Percentiles rank a stretch among this genome's conserved stretches.
Evolutionary conservation across 208 protist genomes (phyloP).

Genomic region (Acanthamoeba castellanii): DNA sequence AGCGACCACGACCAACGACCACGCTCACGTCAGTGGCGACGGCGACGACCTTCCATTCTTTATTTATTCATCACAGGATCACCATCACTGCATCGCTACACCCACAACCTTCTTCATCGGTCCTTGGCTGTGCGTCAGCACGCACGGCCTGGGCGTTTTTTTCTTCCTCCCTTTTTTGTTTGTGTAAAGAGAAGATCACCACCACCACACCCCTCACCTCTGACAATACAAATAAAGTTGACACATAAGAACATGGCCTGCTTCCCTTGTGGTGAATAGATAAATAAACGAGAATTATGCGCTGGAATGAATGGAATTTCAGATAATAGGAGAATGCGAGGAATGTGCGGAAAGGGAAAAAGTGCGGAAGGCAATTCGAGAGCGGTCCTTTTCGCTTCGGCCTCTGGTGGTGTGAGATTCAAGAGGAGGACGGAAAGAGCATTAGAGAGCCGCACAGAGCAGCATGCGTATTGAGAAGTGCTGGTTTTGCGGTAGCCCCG

Average conservation of each 20-base stretch:
- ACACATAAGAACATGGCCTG: too few species aligned
- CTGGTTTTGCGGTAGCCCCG: constrained; percentile 96
- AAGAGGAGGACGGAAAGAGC: not conserved
- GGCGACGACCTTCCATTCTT: too few species aligned
- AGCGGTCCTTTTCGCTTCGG: not conserved
- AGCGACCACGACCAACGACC: too few species aligned
- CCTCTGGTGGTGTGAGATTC: not conserved
- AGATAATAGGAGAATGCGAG: not conserved
- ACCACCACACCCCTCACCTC: not conserved
- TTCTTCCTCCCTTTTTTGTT: not conserved
- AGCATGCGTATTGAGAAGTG: constrained; percentile 98
- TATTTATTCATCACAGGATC: not conserved
- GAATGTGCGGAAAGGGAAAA: not conserved
- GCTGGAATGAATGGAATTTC: too few species aligned
- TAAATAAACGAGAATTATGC: too few species aligned
- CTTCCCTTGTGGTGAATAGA: too few species aligned
- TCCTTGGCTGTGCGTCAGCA: not conserved
- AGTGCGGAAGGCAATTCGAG: not conserved
- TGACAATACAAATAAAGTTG: too few species aligned
- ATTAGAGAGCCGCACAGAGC: not conserved
- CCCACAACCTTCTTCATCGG: not conserved
- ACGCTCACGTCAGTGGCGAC: too few species aligned
- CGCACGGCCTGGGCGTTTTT: not conserved
- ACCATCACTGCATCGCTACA: not conserved
- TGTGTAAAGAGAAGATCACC: constrained; percentile 13